Base-by-base conservation (phyloP, 805 yeast species). In the Candida ficus region DNA sequence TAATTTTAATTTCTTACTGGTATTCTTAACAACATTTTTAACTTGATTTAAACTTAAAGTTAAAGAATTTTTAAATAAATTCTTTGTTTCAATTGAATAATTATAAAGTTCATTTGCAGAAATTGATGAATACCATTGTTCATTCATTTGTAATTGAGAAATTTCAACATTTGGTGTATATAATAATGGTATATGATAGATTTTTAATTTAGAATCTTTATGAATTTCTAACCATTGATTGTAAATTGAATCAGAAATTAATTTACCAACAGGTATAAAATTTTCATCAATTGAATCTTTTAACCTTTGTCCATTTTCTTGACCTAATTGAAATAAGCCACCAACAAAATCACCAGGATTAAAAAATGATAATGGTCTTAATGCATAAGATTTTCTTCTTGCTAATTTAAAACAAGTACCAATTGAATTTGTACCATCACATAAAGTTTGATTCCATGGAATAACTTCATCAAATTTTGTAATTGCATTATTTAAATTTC, bases 271-370 rank as follows among this genome's bases (percentile, higher is more conserved):
- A 13, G 50, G 53, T 7, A 37, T 17, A 25, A 28, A 45, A 28
- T n/a, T 39, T 25, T 31, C 42, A 33, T 39, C 44, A 9, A 39
- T 10, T 4, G 38, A 30, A 19, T 39, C 44, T 23, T 36, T 36
- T n/a, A 33, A n/a, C 28, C 28, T 36, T 16, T 3, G 27, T 6
- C 11, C 36, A 3, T 62, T 52, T 1, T 62, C 38, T 3, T 61
- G 57, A 40, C 74, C 66, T 34, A 36, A 21, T 16, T 62, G 63
- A 53, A 64, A 77, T 4, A 77, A 47, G 1, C 73, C 80, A 3
- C 82, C 83, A 1, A 77, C 69, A 43, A 67, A 64, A 0, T 74
- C 64, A 16, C 63, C 60, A 1, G 80, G 79, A 12, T 68, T 54
- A 50, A 58, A 75, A 14, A 71, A 53, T 2, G 68, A 61, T 5